Percentiles rank a stretch among this genome's conserved stretches.
Conservation (phyloP, 2,329 filamentous ascomycete genomes). For the Microdochium nivale region DNA sequence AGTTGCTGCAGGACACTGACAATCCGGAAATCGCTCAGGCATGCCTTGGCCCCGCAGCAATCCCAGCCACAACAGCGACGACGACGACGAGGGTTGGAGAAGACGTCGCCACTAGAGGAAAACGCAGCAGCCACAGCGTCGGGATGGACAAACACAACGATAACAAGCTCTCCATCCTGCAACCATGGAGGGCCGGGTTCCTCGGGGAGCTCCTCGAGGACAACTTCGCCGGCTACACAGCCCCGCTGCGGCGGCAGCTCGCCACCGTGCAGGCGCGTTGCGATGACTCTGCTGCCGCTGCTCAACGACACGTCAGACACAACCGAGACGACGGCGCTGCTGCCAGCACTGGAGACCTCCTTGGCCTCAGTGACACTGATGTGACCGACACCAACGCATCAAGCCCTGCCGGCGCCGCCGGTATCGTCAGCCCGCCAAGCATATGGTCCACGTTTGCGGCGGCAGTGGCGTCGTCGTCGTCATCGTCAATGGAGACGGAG, state of each 20-base stretch:
- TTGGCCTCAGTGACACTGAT: background rate
- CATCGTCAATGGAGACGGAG: background rate
- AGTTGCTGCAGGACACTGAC: background rate
- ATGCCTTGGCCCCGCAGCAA: too few species aligned
- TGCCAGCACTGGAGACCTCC: background rate
- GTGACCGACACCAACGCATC: background rate
- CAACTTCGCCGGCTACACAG: background rate
- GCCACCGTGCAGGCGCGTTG: background rate
- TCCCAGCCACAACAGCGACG: too few species aligned
- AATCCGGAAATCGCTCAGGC: too few species aligned
- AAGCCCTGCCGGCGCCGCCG: background rate
- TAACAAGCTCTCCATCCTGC: background rate
- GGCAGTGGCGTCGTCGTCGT: background rate
- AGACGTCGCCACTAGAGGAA: too few species aligned
- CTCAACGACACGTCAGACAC: too few species aligned
- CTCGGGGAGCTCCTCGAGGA: background rate
- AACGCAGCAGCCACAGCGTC: too few species aligned
- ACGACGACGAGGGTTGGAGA: too few species aligned
- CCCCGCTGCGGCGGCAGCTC: background rate
- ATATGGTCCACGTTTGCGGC: background rate
- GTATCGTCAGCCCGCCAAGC: background rate
- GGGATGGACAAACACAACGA: too few species aligned
- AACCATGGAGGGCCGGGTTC: background rate
- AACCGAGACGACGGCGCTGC: too few species aligned
- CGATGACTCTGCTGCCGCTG: background rate